phyloP scores from a whole-genome alignment of 106 monocot genomes.

The Dactylorhiza incarnata region DNA sequence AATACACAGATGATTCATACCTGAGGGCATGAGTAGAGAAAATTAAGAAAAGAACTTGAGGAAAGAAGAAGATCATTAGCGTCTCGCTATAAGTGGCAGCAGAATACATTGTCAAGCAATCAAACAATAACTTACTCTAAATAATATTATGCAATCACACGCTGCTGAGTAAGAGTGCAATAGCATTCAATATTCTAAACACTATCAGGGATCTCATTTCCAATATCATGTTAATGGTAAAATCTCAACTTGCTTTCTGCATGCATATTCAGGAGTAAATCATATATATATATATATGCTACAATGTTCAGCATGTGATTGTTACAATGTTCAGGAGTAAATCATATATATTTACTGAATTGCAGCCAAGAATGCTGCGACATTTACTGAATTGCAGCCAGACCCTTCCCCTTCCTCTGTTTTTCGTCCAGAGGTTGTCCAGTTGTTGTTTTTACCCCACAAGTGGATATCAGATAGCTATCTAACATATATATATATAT shows the following conservation, averaged over 20 bases:
- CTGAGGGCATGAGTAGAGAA: conserved; percentile 63
- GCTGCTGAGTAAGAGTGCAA: not conserved
- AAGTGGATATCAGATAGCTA: too few relatives aligned
- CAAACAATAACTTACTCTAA: too few relatives aligned
- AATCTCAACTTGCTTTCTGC: not conserved
- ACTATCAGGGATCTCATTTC: not conserved
- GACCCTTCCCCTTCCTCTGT: too few relatives aligned
- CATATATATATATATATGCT: not conserved
- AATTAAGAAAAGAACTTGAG: conserved; percentile 70
- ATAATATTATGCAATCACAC: not conserved
- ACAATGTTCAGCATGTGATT: not conserved
- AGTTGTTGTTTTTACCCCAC: too few relatives aligned
- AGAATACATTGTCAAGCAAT: conserved; percentile 2
- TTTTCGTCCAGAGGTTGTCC: too few relatives aligned
- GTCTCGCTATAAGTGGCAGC: conserved; percentile 44
- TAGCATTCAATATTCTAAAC: not conserved
- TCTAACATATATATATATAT: too few relatives aligned
- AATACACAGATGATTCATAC: conserved; percentile 23
- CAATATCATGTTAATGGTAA: not conserved
- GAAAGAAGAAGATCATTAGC: conserved; percentile 59
- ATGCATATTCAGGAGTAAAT: not conserved
- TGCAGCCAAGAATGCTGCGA: too few relatives aligned
- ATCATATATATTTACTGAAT: too few relatives aligned
- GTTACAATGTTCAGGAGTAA: not conserved
- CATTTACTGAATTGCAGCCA: too few relatives aligned